These are phyloP conservation scores for Bacidia gigantensis DNA, from an alignment of 495 filamentous ascomycete genomes.

Conservation along the genomic window DNA sequence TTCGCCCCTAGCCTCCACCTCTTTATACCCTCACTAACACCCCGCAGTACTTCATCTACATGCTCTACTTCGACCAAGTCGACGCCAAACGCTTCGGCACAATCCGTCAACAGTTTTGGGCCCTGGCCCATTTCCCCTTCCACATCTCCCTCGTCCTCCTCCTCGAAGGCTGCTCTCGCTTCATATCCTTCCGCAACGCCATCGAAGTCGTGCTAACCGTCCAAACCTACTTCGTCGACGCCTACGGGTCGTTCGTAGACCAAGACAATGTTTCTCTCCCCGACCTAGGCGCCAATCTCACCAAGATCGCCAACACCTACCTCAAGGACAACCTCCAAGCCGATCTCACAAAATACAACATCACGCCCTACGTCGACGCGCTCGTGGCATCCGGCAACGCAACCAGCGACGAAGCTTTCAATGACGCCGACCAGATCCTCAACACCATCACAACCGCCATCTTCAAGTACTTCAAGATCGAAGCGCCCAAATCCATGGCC, in stretches of 20 bases:
- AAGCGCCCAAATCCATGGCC: slow-evolving; percentile 17
- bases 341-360: not conserved
- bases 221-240: slow-evolving; percentile 14
- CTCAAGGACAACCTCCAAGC: too few species aligned
- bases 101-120: slow-evolving; percentile 48
- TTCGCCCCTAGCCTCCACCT: not conserved
- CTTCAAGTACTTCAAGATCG: slow-evolving; percentile 21
- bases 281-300: too few species aligned
- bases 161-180: slow-evolving; percentile 40
- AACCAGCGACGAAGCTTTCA: slow-evolving; percentile 9
- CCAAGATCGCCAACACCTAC: too few species aligned
- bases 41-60: slow-evolving; percentile 49
- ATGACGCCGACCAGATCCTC: slow-evolving; percentile 14
- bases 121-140: slow-evolving; percentile 55
- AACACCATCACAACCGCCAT: slow-evolving; percentile 20
- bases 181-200: slow-evolving; percentile 28
- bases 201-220: slow-evolving; percentile 12
- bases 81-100: slow-evolving; percentile 30
- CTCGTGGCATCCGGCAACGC: slow-evolving; percentile 21
- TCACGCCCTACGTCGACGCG: slow-evolving; percentile 12
- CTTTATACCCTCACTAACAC: not conserved
- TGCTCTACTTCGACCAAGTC: slow-evolving; percentile 56
- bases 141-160: slow-evolving; percentile 51
- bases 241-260: slow-evolving; percentile 20
- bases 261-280: too few species aligned